phyloP scores from a whole-genome alignment of 345 rosid species.

The Gossypium thurberi region DNA sequence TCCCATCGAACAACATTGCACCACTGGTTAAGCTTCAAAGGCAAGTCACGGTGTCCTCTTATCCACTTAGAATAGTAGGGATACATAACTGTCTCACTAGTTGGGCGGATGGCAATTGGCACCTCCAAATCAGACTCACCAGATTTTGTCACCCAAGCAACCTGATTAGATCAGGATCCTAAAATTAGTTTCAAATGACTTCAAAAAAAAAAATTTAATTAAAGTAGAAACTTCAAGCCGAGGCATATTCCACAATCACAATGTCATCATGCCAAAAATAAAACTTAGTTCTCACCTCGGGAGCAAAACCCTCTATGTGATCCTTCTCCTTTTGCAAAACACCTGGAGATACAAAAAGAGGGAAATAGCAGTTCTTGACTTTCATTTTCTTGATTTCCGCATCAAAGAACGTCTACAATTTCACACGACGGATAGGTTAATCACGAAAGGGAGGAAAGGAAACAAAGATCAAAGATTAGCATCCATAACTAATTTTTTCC shows the following conservation, averaged over 20 bases:
- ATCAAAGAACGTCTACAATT: conserved; percentile 76
- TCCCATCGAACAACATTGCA: conserved; percentile 99
- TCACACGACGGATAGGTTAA: conserved; percentile 11
- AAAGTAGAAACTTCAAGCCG: background rate
- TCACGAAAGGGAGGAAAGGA: background rate
- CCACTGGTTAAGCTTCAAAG: conserved; percentile 95
- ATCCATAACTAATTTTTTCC: background rate
- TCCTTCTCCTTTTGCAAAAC: conserved; percentile 89
- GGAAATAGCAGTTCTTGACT: conserved; percentile 42
- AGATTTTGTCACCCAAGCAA: conserved; percentile 96
- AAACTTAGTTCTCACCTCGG: conserved; percentile 55
- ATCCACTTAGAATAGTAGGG: conserved; percentile 98
- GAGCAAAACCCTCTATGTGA: conserved; percentile 93
- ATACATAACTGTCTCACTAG: conserved; percentile 98
- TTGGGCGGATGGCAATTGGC: conserved; percentile 92
- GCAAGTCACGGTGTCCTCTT: conserved; percentile 94
- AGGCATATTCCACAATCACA: background rate
- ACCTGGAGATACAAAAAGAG: conserved; percentile 87
- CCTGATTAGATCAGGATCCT: conserved; percentile 33
- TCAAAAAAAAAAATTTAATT: background rate
- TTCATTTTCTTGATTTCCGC: conserved; percentile 20
- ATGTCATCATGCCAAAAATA: background rate
- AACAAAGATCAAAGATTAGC: background rate
- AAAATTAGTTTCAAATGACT: background rate
- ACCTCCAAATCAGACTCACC: conserved; percentile 87